A percentile compares a stretch with the other conserved stretches of the same genome.
phyloP scores from a whole-genome alignment of 2,329 filamentous ascomycete species.

The Neofusicoccum umdonicola region DNA sequence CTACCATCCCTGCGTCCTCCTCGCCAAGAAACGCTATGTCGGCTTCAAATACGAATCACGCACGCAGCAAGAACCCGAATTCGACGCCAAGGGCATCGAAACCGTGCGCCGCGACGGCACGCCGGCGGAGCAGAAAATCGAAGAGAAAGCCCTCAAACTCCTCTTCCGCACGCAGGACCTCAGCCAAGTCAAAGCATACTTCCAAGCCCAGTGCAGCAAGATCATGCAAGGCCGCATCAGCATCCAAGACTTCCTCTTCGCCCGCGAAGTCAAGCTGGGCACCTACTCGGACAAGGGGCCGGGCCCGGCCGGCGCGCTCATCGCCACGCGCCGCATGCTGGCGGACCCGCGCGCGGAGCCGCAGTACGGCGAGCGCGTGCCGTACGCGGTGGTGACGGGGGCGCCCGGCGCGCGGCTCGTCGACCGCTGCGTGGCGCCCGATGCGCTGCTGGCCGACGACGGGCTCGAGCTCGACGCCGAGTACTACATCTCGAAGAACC shows the following conservation, averaged over 20 bases:
- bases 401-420: constrained; percentile 81
- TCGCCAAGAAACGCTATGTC: constrained; percentile 97
- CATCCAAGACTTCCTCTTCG: constrained; percentile 94
- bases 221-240: constrained; percentile 87
- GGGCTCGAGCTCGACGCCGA: constrained; percentile 84
- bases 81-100: constrained; percentile 98
- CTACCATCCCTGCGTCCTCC: constrained; percentile 88
- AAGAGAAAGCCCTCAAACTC: constrained; percentile 84
- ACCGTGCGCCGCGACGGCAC: constrained; percentile 94
- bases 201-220: constrained; percentile 84
- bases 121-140: constrained; percentile 92
- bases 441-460: constrained; percentile 73
- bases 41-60: constrained; percentile 92
- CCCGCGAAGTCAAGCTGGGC: constrained; percentile 84
- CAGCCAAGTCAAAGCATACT: constrained; percentile 83
- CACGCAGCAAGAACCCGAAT: constrained; percentile 75
- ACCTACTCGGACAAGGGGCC: constrained; percentile 80
- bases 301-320: constrained; percentile 81
- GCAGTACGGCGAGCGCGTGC: constrained; percentile 91
- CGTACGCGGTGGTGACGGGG: constrained; percentile 89
- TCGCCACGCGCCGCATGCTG: constrained; percentile 83
- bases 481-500: constrained; percentile 94
- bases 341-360: constrained; percentile 83
- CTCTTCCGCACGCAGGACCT: constrained; percentile 89
- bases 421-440: constrained; percentile 86